Conservation (phyloP, 192 early-diverging fungal genomes). For the Phlyctochytrium planicorne region DNA sequence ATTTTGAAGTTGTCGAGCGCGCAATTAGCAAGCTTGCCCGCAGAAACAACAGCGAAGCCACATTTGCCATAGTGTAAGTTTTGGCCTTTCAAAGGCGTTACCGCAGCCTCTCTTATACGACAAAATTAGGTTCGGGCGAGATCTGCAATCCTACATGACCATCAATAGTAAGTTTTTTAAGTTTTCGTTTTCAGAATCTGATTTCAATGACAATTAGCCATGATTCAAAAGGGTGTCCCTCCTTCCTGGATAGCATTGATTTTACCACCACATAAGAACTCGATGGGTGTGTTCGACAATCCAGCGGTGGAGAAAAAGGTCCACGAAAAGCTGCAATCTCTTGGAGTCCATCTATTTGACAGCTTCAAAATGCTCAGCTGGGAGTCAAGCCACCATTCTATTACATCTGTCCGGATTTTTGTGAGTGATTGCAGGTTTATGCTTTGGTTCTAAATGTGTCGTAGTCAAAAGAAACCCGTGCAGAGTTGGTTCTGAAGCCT, state of each 20-base stretch:
- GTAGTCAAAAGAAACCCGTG: not conserved
- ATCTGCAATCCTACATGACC: slow-evolving; percentile 47
- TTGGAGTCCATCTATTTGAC: slow-evolving; percentile 35
- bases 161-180: slow-evolving; percentile 37
- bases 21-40: not conserved
- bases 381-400: slow-evolving; percentile 11
- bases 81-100: too few relatives aligned
- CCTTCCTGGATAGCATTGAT: slow-evolving; percentile 30
- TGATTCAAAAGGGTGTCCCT: slow-evolving; percentile 13
- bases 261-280: slow-evolving; percentile 27
- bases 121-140: slow-evolving; percentile 40
- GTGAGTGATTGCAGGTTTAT: slow-evolving; percentile 6
- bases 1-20: slow-evolving; percentile 13
- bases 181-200: slow-evolving; percentile 4
- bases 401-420: slow-evolving; percentile 18
- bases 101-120: too few relatives aligned
- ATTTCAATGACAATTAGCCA: slow-evolving; percentile 4
- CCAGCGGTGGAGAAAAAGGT: slow-evolving; percentile 32
- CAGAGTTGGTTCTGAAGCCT: slow-evolving; percentile 4
- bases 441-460: not conserved
- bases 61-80: slow-evolving; percentile 15
- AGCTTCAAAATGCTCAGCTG: slow-evolving; percentile 30
- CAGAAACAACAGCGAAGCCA: not conserved
- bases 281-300: slow-evolving; percentile 39
- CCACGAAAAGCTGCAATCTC: slow-evolving; percentile 6